Evolutionary conservation across 2,329 filamentous ascomycete genomes (phyloP).

Genomic region (Curvularia spicifera): DNA sequence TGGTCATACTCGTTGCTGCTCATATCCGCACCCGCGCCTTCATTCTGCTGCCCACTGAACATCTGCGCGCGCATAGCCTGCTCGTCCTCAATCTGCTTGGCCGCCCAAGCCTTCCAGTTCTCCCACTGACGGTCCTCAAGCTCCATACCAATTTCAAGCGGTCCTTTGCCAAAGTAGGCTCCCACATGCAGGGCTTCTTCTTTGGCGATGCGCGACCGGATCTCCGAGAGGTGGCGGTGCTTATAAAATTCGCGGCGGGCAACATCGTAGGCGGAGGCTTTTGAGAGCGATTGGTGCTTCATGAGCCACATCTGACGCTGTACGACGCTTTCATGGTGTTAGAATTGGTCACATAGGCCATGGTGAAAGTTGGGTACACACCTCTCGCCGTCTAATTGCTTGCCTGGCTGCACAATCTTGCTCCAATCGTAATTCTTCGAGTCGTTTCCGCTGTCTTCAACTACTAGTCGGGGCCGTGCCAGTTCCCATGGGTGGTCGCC

Average conservation of each 20-base stretch:
- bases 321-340: conserved; percentile 74
- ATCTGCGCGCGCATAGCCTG: conserved; percentile 56
- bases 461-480: conserved; percentile 80
- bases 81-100: conserved; percentile 57
- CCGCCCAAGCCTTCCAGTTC: conserved; percentile 83
- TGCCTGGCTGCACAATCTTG: conserved; percentile 73
- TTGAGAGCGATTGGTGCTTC: conserved; percentile 59
- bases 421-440: conserved; percentile 80
- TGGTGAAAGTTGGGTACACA: conserved; percentile 47
- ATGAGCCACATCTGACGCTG: conserved; percentile 91
- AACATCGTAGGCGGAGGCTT: conserved; percentile 78
- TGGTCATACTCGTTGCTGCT: conserved; percentile 37
- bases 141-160: conserved; percentile 77
- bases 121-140: conserved; percentile 83
- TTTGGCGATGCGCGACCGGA: conserved; percentile 79
- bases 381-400: conserved; percentile 84
- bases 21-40: conserved; percentile 24
- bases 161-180: conserved; percentile 83
- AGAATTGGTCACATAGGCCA: background rate
- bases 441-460: conserved; percentile 88
- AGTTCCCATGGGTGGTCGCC: conserved; percentile 97
- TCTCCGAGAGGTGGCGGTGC: conserved; percentile 79
- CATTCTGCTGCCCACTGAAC: conserved; percentile 44
- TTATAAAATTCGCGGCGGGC: conserved; percentile 91
- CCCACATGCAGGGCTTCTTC: conserved; percentile 88